Conservation (phyloP, 2,329 filamentous ascomycete species). For the Pseudopyricularia cyperi region DNA sequence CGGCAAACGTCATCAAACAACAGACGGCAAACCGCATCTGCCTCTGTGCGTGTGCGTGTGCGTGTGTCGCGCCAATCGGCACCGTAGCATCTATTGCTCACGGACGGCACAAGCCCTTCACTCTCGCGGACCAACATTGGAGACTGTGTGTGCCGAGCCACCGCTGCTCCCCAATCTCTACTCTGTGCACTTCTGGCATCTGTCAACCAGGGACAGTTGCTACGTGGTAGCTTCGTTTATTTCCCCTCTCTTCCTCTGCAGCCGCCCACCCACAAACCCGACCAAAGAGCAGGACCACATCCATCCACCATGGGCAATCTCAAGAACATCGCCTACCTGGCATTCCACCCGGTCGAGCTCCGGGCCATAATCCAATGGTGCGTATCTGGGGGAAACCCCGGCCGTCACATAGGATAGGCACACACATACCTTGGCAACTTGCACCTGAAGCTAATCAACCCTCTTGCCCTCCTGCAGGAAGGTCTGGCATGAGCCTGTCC, state of each 20-base stretch:
- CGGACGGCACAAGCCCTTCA: not conserved
- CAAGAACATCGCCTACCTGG: constrained; percentile 51
- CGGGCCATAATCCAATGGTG: constrained; percentile 84
- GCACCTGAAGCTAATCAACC: constrained; percentile 10
- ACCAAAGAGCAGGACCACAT: not conserved
- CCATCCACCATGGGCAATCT: constrained; percentile 37
- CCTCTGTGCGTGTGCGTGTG: too few relatives aligned
- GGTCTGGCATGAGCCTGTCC: constrained; percentile 89
- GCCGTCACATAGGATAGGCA: too few relatives aligned
- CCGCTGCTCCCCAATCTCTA: not conserved
- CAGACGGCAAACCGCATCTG: too few relatives aligned
- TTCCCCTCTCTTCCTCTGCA: not conserved
- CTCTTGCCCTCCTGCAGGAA: constrained; percentile 47
- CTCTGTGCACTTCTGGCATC: not conserved
- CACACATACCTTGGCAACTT: not conserved
- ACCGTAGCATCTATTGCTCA: not conserved
- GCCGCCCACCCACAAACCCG: not conserved
- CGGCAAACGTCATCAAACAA: too few relatives aligned
- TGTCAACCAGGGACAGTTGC: not conserved
- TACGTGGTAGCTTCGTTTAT: not conserved
- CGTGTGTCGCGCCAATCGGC: not conserved
- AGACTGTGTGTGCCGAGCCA: not conserved
- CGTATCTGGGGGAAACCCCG: constrained; percentile 11
- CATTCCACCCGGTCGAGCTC: constrained; percentile 64
- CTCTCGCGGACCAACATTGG: too few relatives aligned